phyloP scores from a whole-genome alignment of 2,329 filamentous ascomycete genomes.

The Seiridium cupressi region DNA sequence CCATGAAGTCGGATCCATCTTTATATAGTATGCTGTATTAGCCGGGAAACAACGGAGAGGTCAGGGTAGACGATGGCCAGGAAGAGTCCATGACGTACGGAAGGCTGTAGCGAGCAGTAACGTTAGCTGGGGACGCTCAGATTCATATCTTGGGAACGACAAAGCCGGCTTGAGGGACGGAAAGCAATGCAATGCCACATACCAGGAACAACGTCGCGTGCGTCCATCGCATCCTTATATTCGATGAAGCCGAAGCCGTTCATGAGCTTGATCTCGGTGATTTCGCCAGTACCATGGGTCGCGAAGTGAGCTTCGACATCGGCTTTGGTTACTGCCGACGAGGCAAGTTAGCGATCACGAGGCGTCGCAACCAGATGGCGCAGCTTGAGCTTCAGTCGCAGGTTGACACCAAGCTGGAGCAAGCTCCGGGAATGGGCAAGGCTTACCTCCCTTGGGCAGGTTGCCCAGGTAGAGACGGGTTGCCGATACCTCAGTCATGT shows the following conservation, averaged over 20 bases:
- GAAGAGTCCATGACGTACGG: conserved; percentile 49
- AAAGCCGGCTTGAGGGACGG: background rate
- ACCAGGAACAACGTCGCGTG: conserved; percentile 97
- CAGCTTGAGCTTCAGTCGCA: conserved; percentile 8
- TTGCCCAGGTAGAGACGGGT: conserved; percentile 98
- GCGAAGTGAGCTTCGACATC: conserved; percentile 96
- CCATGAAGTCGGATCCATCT: conserved; percentile 99
- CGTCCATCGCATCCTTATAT: conserved; percentile 98
- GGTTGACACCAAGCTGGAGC: conserved; percentile 9
- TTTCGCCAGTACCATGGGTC: conserved; percentile 93
- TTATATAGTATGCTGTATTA: conserved; percentile 36
- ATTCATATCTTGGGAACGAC: too few species aligned
- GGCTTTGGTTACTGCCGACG: conserved; percentile 67
- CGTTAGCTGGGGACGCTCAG: conserved; percentile 11
- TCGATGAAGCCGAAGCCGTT: conserved; percentile 99
- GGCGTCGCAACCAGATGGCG: background rate
- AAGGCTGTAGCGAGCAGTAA: conserved; percentile 46
- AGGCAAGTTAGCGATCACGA: background rate
- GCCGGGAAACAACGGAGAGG: conserved; percentile 26
- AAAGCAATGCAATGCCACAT: conserved; percentile 35
- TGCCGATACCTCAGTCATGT: conserved; percentile 85
- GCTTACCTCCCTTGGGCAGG: conserved; percentile 89
- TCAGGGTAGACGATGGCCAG: conserved; percentile 30
- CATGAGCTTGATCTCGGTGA: conserved; percentile 99
- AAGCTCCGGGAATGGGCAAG: background rate